These are phyloP conservation scores for Nakazawaea laoshanensis DNA, from an alignment of 805 yeast species.

Conservation along the genomic window DNA sequence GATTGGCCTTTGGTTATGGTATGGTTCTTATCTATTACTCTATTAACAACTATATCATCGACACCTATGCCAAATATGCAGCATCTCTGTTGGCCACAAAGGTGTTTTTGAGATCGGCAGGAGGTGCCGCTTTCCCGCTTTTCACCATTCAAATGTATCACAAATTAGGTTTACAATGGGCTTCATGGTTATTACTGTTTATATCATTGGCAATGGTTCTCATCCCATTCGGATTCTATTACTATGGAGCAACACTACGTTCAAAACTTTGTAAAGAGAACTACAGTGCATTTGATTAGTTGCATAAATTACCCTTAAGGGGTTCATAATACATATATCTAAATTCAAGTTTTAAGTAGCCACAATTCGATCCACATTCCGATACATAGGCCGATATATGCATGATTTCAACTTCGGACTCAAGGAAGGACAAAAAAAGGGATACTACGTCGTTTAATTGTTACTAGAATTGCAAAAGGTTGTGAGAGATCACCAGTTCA, in stretches of 20 bases:
- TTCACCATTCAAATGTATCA: slow-evolving; percentile 78
- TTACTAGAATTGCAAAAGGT: no score
- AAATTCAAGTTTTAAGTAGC: no score
- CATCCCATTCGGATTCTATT: slow-evolving; percentile 65
- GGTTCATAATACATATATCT: no score
- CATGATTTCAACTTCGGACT: no score
- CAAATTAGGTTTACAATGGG: slow-evolving; percentile 71
- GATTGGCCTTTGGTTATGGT: slow-evolving; percentile 52
- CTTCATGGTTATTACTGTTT: slow-evolving; percentile 70
- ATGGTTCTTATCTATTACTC: slow-evolving; percentile 54
- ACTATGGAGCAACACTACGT: slow-evolving; percentile 57
- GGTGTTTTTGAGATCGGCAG: slow-evolving; percentile 72
- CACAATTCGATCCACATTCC: no score
- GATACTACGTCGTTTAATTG: no score
- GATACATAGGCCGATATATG: no score
- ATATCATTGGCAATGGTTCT: slow-evolving; percentile 69
- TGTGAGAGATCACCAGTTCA: no score
- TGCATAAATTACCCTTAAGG: no score
- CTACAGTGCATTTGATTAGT: slow-evolving; percentile 29
- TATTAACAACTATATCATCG: slow-evolving; percentile 76
- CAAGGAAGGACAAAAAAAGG: no score
- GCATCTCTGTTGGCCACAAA: slow-evolving; percentile 78
- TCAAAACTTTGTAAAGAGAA: slow-evolving; percentile 60
- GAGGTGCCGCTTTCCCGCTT: slow-evolving; percentile 82
- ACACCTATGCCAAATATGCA: slow-evolving; percentile 76